Evolutionary conservation across 768 basidiomycete species (phyloP), one percentile per base, ranked within the genome.

Genomic region (Lentinula raphanica): DNA sequence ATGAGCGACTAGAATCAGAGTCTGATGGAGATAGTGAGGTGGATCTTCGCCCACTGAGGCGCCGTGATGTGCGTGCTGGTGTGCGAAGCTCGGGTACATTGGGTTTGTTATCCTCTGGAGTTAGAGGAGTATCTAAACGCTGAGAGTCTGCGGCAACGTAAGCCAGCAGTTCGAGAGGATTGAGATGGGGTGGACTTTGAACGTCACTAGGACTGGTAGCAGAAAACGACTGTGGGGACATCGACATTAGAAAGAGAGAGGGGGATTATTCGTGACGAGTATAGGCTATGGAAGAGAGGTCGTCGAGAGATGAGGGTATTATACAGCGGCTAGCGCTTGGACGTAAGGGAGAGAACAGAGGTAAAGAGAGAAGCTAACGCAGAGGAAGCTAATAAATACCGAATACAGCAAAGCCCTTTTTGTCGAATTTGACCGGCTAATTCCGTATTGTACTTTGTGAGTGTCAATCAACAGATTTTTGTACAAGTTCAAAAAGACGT

Each of bases 401-500:
- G 28, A 27, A 36, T 40, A 53, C 48, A 38, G 31, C 32, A 53
- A 53, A 38, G 51, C 36, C 36, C 32, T 55, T 56, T 60, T 62
- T 62, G 56, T 60, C 45, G 51, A 57, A 40, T 42, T n/a, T n/a
- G 54, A 56, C 56, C 71, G 72, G 70, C 60, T 66, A 56, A 67
- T 70, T 63, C 73, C 72, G 68, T 72, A 72, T 75, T 74, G 73
- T 74, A 67, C 68, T 36, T 17, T 39, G 42, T 23, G 42, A 9
- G 21, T 23, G 42, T 6, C 23, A 8, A 53, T 17, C 31, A 49
- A 49, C 27, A 56, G 29, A 28, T 36, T 32, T 35, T 53, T 53
- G 13, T 27, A 29, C 11, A n/a, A 19, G 12, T 31, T 25, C 12
- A 5, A 32, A 25, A 39, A 3, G 19, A 32, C 49, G 29, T 50